A percentile compares a stretch with the other conserved stretches of the same genome.
These are phyloP conservation scores for Filobasidium uniguttulatum DNA, from an alignment of 1,284 basidiomycete genomes.

Conservation along the genomic window DNA sequence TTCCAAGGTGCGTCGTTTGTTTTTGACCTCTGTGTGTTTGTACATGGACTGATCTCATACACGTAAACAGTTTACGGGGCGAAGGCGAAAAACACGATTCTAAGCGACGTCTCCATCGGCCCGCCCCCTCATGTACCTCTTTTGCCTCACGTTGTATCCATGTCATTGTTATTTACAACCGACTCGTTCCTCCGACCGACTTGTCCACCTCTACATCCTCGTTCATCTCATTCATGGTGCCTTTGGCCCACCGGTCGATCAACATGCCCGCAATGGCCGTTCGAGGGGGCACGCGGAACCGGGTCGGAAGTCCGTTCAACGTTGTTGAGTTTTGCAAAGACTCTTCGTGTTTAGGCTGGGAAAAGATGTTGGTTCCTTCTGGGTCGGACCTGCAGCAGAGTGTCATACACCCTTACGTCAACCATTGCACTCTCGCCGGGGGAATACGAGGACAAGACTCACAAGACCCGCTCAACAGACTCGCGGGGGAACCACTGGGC, in stretches of 20 bases:
- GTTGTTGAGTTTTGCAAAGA: background rate
- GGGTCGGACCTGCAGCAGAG: slow-evolving; percentile 24
- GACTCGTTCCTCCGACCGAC: too few species aligned
- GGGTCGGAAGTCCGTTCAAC: background rate
- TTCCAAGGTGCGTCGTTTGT: slow-evolving; percentile 24
- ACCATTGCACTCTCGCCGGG: too few species aligned
- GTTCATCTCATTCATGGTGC: slow-evolving; percentile 11
- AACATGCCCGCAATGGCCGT: slow-evolving; percentile 60
- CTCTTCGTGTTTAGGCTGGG: slow-evolving; percentile 44
- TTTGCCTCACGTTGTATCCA: too few species aligned
- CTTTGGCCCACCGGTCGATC: slow-evolving; percentile 31
- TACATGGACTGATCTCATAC: background rate
- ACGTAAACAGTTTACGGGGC: slow-evolving; percentile 33
- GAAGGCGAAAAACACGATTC: slow-evolving; percentile 36
- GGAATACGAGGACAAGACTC: background rate
- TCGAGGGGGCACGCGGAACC: slow-evolving; percentile 48
- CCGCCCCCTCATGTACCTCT: background rate
- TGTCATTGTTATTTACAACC: too few species aligned
- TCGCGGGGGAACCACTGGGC: slow-evolving; percentile 74
- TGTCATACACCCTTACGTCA: background rate
- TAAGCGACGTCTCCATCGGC: slow-evolving; percentile 11
- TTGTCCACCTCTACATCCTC: background rate
- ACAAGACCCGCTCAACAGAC: slow-evolving; percentile 48
- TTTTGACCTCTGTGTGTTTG: background rate
- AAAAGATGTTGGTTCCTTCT: slow-evolving; percentile 45